Percentiles rank a stretch among this genome's conserved stretches.
Evolutionary conservation across 73 alveolate species (phyloP).

Genomic region (Stentor coeruleus): DNA sequence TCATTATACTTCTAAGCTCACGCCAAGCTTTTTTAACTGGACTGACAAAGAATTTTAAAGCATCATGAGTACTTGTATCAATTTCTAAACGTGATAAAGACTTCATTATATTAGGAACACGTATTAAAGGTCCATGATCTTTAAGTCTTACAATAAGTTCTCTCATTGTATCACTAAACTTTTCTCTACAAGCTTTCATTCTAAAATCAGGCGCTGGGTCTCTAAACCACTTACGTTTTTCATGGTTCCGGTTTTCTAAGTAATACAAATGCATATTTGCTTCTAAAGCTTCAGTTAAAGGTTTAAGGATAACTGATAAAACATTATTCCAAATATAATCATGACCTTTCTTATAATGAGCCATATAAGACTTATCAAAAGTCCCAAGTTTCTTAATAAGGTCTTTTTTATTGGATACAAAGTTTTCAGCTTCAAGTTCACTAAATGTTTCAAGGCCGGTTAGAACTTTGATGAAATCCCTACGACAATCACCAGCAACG

Average conservation of each 20-base stretch:
- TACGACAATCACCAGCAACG: not conserved
- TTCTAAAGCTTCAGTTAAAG: not conserved
- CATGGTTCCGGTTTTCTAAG: not conserved
- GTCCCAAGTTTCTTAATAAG: not conserved
- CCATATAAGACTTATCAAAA: constrained; percentile 17
- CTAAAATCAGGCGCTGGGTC: constrained; percentile 8
- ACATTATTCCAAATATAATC: not conserved
- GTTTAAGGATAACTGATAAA: not conserved
- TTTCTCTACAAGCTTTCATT: not conserved
- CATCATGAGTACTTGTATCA: constrained; percentile 6
- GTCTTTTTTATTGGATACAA: not conserved
- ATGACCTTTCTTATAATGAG: not conserved
- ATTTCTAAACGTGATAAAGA: not conserved
- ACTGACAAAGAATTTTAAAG: constrained; percentile 5
- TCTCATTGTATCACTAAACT: not conserved
- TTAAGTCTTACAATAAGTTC: not conserved
- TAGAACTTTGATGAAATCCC: not conserved
- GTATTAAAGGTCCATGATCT: not conserved
- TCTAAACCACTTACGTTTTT: constrained; percentile 16
- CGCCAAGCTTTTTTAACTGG: constrained; percentile 23
- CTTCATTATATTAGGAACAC: constrained; percentile 6
- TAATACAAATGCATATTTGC: constrained; percentile 18
- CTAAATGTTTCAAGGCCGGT: not conserved
- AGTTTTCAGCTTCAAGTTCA: not conserved
- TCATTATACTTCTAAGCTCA: not conserved